Evolutionary conservation across 305 asterid species (phyloP), one percentile per base, ranked within the genome.

Genomic region (Striga hermonthica): DNA sequence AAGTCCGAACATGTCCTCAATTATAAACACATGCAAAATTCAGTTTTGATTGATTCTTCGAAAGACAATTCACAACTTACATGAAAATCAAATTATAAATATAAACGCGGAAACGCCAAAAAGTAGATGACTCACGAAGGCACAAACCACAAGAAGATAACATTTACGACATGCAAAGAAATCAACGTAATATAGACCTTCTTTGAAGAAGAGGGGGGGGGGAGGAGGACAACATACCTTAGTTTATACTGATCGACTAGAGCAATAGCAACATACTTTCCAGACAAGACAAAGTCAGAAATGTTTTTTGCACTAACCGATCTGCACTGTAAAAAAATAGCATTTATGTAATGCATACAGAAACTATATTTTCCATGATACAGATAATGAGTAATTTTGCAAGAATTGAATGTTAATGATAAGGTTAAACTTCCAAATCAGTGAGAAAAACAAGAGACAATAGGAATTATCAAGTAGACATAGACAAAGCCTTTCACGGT

Each of bases 211-310:
- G 31, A 2, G 2, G 31, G 31, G 31, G 2, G 2, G 2, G 31
- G 2, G 31, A 2, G 31, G 2, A 22, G 2, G 31, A 31, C 13
- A 43, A 36, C 71, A 36, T 71, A 91, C 98, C 98, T 86, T 74
- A 91, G 66, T 66, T 82, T 84, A 67, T 83, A 80, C 64, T 88
- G 96, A 83, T 91, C 98, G 56, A 88, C 95, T 66, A 91, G 77
- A 74, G 95, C 94, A 68, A 91, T 89, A 43, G 78, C 96, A 73
- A 88, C 75, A 74, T 79, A 85, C 50, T 84, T 88, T 73, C 95
- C 94, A 49, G 98, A 84, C 77, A 81, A 68, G 70, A 91, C 80
- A 59, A 75, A 69, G 62, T 57, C 76, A 34, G 94, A 81, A 64
- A 91, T 81, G 70, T 86, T 90, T 43, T 82, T 82, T 62, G 79